These are phyloP conservation scores for Saururus chinensis DNA, from an alignment of 164 flowering plant genomes.

Conservation along the genomic window DNA sequence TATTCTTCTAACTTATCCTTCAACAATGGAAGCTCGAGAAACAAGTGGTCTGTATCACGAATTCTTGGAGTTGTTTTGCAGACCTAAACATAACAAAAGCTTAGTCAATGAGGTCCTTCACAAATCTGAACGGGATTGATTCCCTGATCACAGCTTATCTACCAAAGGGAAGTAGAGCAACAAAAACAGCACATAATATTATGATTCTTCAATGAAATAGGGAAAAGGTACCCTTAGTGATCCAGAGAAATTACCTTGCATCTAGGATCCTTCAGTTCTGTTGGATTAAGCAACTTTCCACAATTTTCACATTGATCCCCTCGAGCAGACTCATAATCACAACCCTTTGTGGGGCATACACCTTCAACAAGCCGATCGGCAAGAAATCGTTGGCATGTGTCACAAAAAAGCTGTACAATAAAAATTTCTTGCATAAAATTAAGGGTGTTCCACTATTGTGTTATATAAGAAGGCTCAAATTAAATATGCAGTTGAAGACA, in stretches of 20 bases:
- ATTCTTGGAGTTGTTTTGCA: slow-evolving; percentile 56
- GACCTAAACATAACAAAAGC: slow-evolving; percentile 26
- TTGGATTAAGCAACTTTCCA: slow-evolving; percentile 80
- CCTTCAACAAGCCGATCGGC: slow-evolving; percentile 98
- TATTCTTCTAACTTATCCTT: slow-evolving; percentile 59
- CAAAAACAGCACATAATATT: background rate
- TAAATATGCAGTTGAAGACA: background rate
- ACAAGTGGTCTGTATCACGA: slow-evolving; percentile 84
- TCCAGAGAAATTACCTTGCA: slow-evolving; percentile 55
- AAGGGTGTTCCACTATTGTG: too few species aligned
- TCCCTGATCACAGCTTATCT: background rate
- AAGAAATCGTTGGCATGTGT: slow-evolving; percentile 65
- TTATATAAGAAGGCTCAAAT: too few species aligned
- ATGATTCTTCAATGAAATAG: too few species aligned
- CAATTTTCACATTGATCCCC: slow-evolving; percentile 98
- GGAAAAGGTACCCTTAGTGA: background rate
- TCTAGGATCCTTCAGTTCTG: slow-evolving; percentile 71
- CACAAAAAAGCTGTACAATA: slow-evolving; percentile 68
- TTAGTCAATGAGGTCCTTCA: background rate
- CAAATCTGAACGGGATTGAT: background rate
- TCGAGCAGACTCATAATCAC: slow-evolving; percentile 80
- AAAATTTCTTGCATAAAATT: background rate
- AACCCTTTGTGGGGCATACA: slow-evolving; percentile 59
- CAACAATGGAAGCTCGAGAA: slow-evolving; percentile 80
- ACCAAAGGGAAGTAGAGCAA: background rate